Base-by-base conservation (phyloP, 2,329 filamentous ascomycete genomes). In the Alternaria novae-zelandiae region DNA sequence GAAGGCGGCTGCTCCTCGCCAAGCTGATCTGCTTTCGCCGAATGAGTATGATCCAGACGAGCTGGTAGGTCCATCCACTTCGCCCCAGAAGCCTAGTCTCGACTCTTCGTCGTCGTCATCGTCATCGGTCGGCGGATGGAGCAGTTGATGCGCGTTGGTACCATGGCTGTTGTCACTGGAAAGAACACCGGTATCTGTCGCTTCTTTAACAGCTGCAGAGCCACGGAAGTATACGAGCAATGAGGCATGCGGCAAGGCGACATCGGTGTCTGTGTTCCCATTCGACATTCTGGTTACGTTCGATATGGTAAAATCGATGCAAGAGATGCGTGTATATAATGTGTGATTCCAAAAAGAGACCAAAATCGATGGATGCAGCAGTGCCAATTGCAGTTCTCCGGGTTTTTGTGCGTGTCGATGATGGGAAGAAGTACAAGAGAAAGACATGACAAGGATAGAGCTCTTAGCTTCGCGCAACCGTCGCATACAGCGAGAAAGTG, bases 211-310 rank as follows among this genome's bases (percentile, higher is more conserved):
- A 23, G 41, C 10, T 56, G 25, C 8, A 17, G 59, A 23, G 17
- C 17, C 54, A 12, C 59, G 57, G 25, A 74, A 67, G 57, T 68
- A 68, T 11, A 65, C 51, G 23, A 68, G 64, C 20, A 73, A 59
- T 1, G 65, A 65, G 13, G 59, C 51, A 49, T 64, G 66, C 20
- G 63, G 63, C 6, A 71, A 59, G 9, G 63, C 55, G 15, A 63
- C 54, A 20, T 64, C 53, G 36, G 25, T 56, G 30, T 67, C 44
- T 21, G 54, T 46, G 46, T 57, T 41, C 17, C 47, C 41, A 4
- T 30, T 46, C 21, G 57, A 62, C 64, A 61, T 67, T 23, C 9
- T 43, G 10, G 50, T 32, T 30, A 5, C 1, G 32, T n/a, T 41
- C 47, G n/a, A 45, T 13, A 41, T 58, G 6, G 15, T 46, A 6